Evolutionary conservation across 352 stramenopile genomes (phyloP), one percentile per base, ranked within the genome.

Genomic region (Pythium insidiosum): DNA sequence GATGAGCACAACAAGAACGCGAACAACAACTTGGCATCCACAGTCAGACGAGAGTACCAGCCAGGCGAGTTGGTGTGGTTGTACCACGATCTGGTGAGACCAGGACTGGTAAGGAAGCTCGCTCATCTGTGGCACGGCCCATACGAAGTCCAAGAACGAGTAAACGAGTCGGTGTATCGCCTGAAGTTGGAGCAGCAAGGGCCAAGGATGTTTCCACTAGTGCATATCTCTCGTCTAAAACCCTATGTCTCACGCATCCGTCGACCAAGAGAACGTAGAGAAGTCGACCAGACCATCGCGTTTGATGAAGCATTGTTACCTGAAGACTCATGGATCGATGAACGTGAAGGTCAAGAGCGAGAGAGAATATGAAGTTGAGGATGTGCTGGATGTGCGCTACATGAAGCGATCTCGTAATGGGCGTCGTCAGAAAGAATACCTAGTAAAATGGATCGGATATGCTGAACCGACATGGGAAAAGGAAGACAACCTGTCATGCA

Each of bases 231-330:
- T 39, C 15, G 23, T 15, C 28, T 49, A 13, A 49, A 49, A 28
- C 29, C 23, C 6, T 6, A 6, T 6, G 25, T 16, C 23, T 30
- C 19, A 15, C 31, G 23, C 10, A 38, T 38, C 42, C 18, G 20
- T 25, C 42, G 24, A 6, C 9, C 28, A 13, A 9, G 15, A 13
- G 9, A 33, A 9, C 28, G 28, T 33, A 33, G 20, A 28, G 26
- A 18, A n/a, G 16, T 40, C 4, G 5, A 28, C 6, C 10, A 26
- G 30, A 38, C 6, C 6, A 21, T 18, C 7, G 31, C 31, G 16
- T 49, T 49, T 21, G 42, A 49, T 30, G 30, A 49, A 26, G 29
- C 29, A 15, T 21, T 49, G 18, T 40, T 49, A 13, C 42, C 42
- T 5, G 42, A 38, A 40, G 42, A 49, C 30, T 36, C 18, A 22